phyloP scores from a whole-genome alignment of 805 yeast genomes.

The Kuraishia borneana region DNA sequence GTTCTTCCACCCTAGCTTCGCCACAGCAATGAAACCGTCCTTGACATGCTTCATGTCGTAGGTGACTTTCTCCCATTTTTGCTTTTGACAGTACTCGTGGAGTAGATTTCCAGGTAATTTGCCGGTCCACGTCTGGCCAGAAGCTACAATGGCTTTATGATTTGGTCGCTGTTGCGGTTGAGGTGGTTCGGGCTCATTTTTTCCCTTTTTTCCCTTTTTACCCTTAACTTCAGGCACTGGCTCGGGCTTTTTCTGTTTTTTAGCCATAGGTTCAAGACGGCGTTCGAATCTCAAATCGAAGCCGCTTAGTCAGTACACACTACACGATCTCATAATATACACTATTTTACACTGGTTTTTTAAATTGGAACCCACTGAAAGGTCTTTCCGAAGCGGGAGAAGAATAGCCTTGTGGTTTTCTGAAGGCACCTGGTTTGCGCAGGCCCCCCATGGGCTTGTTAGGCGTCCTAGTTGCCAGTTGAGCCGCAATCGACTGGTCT shows the following conservation, averaged over 20 bases:
- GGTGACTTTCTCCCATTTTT: conserved; percentile 80
- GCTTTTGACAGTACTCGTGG: conserved; percentile 79
- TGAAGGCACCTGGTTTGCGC: conserved; percentile 21
- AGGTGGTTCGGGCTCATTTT: conserved; percentile 3
- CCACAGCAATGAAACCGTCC: conserved; percentile 55
- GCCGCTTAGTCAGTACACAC: no score
- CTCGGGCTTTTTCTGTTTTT: conserved; percentile 3
- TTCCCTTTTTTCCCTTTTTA: conserved; percentile 5
- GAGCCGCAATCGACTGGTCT: conserved; percentile 1
- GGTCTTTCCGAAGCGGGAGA: neutral
- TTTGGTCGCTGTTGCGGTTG: conserved; percentile 7
- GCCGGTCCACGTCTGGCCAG: conserved; percentile 85
- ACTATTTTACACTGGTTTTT: neutral
- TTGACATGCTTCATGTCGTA: conserved; percentile 47
- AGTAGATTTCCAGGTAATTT: conserved; percentile 80
- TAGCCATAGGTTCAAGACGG: conserved; percentile 2
- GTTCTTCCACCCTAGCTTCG: conserved; percentile 57
- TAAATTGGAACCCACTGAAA: conserved; percentile 1
- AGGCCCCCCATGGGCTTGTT: no score
- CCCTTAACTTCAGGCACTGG: neutral
- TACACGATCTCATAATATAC: no score
- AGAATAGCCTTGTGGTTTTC: conserved; percentile 15
- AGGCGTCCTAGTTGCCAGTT: neutral
- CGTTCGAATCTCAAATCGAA: no score
- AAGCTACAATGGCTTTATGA: conserved; percentile 40